Evolutionary conservation across 805 yeast species (phyloP).

Genomic region (Schizosaccharomyces osmophilus): DNA sequence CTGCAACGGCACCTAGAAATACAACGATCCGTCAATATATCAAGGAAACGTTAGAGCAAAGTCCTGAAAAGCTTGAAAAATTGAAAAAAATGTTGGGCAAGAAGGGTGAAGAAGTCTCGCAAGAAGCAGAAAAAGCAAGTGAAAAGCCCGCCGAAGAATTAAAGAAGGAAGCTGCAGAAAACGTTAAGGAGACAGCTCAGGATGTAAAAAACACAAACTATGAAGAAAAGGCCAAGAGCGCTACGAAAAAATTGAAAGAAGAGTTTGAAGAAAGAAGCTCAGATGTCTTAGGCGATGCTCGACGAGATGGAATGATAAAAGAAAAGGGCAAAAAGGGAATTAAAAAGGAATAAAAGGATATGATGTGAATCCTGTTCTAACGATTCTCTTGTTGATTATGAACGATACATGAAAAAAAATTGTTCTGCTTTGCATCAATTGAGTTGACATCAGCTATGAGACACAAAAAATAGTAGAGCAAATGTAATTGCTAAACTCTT

Average conservation of each 20-base stretch:
- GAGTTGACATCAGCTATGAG: too few species aligned
- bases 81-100: neutral
- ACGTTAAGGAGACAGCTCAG: neutral
- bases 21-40: neutral
- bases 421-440: too few species aligned
- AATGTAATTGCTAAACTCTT: too few species aligned
- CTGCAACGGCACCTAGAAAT: neutral
- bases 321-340: neutral
- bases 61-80: neutral
- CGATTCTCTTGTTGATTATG: too few species aligned
- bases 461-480: too few species aligned
- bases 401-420: too few species aligned
- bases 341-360: neutral
- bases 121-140: neutral
- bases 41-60: neutral
- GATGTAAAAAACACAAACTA: neutral
- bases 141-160: neutral
- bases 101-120: neutral
- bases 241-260: neutral
- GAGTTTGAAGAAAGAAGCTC: neutral
- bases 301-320: neutral
- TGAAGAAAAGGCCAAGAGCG: neutral
- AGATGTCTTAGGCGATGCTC: neutral
- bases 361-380: too few species aligned
- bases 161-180: neutral